Evolutionary conservation across 2,329 filamentous ascomycete genomes (phyloP), one percentile per base, ranked within the genome.

Genomic region (Nannizzia gypsea): DNA sequence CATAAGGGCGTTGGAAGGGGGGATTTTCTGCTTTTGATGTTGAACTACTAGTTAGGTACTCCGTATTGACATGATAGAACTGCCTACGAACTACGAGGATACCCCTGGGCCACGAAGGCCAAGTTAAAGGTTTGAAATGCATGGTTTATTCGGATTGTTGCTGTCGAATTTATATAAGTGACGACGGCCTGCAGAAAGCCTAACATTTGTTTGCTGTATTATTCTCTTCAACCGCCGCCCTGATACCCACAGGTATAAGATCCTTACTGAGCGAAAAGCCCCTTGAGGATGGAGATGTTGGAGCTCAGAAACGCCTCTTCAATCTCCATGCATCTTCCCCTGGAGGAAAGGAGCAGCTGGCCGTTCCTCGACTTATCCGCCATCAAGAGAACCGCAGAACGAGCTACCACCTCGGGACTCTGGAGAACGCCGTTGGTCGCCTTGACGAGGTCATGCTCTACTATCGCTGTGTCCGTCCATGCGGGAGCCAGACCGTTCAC

Each of bases 401-500:
- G 73, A 1, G 81, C 81, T 0, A 83, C 81, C 0, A 69, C 74
- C 0, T 73, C 71, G 0, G 80, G 68, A 0, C 72, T 63, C 67
- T 84, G 81, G 0, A 76, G 64, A 13, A 72, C 69, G 40, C 76
- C 70, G 0, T 74, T 72, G 4, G 76, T 68, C 8, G 64, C 64
- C n/a, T 71, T 69, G 62, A 80, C 69, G 17, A 77, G 20, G 0
- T 60, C 65, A 34, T 69, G 64, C 0, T 78, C 75, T 1, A 82
- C 67, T 0, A 83, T 72, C 11, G 71, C 74, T 15, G 79, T 80
- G 2, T 73, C 69, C 0, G 82, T 83, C 81, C 81, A 84, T 31
- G 73, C 77, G 1, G 82, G 81, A 1, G 79, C 76, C 20, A 84
- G 70, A 4, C 74, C 76, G 70, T 85, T 85, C 57, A 84, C 67